Base-by-base conservation (phyloP, 2,329 filamentous ascomycete species). In the Pseudocercospora pini-densiflorae region DNA sequence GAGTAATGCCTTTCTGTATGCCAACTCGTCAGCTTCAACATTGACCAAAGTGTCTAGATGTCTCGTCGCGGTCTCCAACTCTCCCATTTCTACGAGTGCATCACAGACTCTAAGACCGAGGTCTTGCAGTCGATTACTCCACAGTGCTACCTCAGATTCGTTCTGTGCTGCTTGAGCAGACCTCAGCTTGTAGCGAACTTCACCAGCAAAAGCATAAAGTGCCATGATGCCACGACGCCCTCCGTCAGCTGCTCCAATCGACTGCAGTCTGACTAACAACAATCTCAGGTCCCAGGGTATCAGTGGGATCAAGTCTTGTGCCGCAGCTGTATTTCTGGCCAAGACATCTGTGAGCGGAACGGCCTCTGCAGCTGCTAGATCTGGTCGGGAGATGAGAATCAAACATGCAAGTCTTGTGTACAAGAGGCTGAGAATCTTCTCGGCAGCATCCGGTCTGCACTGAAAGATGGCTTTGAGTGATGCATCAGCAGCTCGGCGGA, bases 271-370 rank as follows among this genome's bases (percentile, higher is more conserved):
- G 8, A 97, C 91, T 6, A 90, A 89, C 16, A 98, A 84, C 2
- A 97, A 86, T 6, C 95, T 88, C 61, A 99, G 84, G 49, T 90
- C 87, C 94, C 95, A 99, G 0, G 94, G 94, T 0, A 94, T 91
- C 0, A 97, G 76, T 91, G 90, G 62, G 81, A 79, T 21, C 82
- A 86, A 0, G 80, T 84, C 24, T 78, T 74, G n/a, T 84, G 83
- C 72, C 87, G 86, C 6, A 83, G 79, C 77, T 89, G 72, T 64
- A 27, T 70, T 73, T 2, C 75, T 73, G 2, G 72, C 70, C 10
- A 78, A 67, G 14, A 90, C 75, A 71, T 90, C 89, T 55, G 87
- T 85, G n/a, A 90, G 79, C 0, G 85, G 83, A 69, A 88, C 87
- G 5, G 87, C 85, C 77, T 91, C 89, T 69, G 88, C 84, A 0